Evolutionary conservation across 2,329 filamentous ascomycete species (phyloP), one percentile per base, ranked within the genome.

Genomic region (Claviceps maximensis): DNA sequence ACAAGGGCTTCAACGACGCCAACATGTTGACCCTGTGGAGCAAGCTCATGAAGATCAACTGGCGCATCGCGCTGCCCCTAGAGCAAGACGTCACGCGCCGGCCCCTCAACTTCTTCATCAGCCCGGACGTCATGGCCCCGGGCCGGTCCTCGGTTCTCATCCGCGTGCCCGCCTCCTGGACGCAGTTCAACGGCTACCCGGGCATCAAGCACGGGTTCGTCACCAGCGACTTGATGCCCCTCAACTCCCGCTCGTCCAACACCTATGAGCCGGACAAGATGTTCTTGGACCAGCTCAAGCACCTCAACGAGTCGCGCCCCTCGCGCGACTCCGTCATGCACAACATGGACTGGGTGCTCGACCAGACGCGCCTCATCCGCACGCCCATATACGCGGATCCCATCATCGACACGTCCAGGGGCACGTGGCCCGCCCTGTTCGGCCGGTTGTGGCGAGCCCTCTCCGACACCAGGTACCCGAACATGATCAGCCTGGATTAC

Each of bases 401-500:
- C 46, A 54, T 65, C 46, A 53, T 51, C 19, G 23, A 53, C 0
- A 47, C 61, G 41, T 57, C 57, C 27, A 12, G 49, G 8, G 13
- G 15, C 2, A 53, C 60, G 12, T 65, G 63, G 61, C 47, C 45
- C 7, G 40, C 53, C 9, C 53, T 65, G 48, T 63, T 58, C 50
- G 15, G 47, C 8, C 50, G 58, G 9, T 44, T 64, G 21, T 68
- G 65, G 64, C 47, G 53, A 1, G 51, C 21, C 4, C 50, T 63
- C 5, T 60, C 55, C 1, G 58, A 56, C 40, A 10, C 54, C 10
- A 48, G 50, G 10, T 68, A 67, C 47, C 65, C 67, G 9, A 68
- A 65, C 53, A 68, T 65, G 65, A 52, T 69, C 33, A 57, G 60
- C 21, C 55, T 66, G 47, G 65, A 68, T 40, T 54, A 54, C 15